phyloP scores from a whole-genome alignment of 1,284 basidiomycete species.

The Irpex lacteus region DNA sequence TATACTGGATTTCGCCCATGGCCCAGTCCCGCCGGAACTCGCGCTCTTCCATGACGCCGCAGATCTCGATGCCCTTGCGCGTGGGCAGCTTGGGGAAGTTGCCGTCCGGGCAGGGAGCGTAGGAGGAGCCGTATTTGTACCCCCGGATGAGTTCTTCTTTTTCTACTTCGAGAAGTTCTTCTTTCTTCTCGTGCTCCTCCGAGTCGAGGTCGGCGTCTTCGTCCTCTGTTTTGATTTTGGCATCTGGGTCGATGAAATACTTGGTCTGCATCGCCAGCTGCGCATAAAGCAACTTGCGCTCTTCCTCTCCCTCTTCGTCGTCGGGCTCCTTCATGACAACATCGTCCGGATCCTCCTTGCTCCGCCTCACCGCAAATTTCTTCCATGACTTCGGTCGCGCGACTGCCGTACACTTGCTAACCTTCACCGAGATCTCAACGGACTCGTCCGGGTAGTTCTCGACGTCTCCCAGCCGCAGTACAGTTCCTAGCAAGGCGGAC shows the following conservation, averaged over 20 bases:
- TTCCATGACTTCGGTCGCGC: constrained; percentile 79
- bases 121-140: constrained; percentile 91
- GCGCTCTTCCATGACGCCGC: constrained; percentile 73
- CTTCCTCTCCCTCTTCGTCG: constrained; percentile 24
- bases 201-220: constrained; percentile 20
- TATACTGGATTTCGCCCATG: constrained; percentile 86
- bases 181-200: constrained; percentile 24
- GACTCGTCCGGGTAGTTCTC: constrained; percentile 65
- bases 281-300: constrained; percentile 41
- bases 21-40: constrained; percentile 77
- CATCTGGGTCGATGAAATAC: constrained; percentile 47
- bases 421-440: constrained; percentile 73
- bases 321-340: constrained; percentile 28
- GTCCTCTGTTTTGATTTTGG: constrained; percentile 16
- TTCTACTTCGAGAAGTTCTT: constrained; percentile 34
- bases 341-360: constrained; percentile 29
- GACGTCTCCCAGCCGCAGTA: constrained; percentile 75
- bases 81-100: constrained; percentile 73
- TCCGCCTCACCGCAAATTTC: constrained; percentile 54
- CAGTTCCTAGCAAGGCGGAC: constrained; percentile 60
- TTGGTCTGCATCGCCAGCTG: constrained; percentile 58
- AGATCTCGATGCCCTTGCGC: constrained; percentile 82
- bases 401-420: constrained; percentile 81
- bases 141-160: constrained; percentile 78
- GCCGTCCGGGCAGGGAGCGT: constrained; percentile 81